These are phyloP conservation scores for Tetrapyrgos nigripes DNA, from an alignment of 1,284 basidiomycete species.

Conservation along the genomic window DNA sequence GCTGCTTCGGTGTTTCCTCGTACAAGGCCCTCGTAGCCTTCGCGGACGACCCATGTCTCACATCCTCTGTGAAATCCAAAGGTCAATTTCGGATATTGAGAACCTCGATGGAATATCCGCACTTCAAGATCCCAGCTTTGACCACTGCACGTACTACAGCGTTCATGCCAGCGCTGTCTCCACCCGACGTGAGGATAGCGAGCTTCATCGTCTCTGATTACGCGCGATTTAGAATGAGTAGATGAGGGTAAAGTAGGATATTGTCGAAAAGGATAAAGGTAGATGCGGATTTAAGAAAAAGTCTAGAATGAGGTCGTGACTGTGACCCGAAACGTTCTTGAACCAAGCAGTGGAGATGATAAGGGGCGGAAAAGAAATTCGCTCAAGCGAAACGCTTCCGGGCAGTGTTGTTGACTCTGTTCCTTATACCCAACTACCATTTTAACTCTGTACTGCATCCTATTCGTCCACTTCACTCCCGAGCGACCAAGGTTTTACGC, in stretches of 20 bases:
- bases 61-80: conserved; percentile 69
- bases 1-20: conserved; percentile 64
- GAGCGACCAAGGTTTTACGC: no score
- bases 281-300: not conserved
- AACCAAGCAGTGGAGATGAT: no score
- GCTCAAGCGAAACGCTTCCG: no score
- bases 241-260: not conserved
- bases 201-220: conserved; percentile 64
- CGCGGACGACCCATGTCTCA: conserved; percentile 92
- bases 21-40: conserved; percentile 96
- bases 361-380: no score
- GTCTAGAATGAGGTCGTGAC: no score
- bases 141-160: conserved; percentile 93
- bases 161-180: conserved; percentile 98
- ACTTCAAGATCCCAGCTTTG: conserved; percentile 90
- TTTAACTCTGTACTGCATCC: no score
- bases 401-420: no score
- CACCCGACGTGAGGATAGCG: conserved; percentile 95
- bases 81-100: conserved; percentile 13
- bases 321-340: no score
- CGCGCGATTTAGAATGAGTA: not conserved
- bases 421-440: no score
- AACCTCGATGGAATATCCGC: conserved; percentile 30
- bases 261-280: not conserved
- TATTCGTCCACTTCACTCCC: no score